These are phyloP conservation scores for Aspergillus persii DNA, from an alignment of 2,329 filamentous ascomycete species.

Conservation along the genomic window DNA sequence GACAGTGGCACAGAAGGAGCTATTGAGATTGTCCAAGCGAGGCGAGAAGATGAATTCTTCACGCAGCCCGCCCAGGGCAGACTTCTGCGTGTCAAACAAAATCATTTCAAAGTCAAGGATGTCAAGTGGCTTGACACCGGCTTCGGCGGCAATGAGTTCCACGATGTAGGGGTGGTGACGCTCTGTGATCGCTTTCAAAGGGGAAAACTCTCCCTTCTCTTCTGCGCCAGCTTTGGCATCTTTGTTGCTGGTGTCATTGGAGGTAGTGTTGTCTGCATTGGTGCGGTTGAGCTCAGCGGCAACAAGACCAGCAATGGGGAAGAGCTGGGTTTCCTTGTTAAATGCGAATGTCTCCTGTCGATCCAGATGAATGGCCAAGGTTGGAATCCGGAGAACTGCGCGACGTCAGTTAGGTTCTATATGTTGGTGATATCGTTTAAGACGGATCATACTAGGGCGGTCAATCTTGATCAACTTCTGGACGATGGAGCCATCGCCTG, in stretches of 20 bases:
- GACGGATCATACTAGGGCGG: conserved; percentile 59
- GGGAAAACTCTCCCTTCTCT: conserved; percentile 63
- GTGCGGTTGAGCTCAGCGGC: conserved; percentile 83
- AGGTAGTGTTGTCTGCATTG: conserved; percentile 43
- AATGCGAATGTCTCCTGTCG: conserved; percentile 82
- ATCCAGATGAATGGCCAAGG: conserved; percentile 89
- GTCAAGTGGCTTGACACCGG: conserved; percentile 66
- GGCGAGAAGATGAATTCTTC: conserved; percentile 95
- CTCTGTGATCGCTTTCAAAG: conserved; percentile 72
- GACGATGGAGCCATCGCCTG: conserved; percentile 69
- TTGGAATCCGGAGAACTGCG: conserved; percentile 78
- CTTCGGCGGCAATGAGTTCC: conserved; percentile 77
- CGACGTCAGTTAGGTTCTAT: conserved; percentile 1
- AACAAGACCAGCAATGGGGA: conserved; percentile 86
- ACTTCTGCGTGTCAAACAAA: conserved; percentile 94
- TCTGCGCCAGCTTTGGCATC: conserved; percentile 18
- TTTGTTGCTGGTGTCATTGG: conserved; percentile 29
- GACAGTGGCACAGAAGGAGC: conserved; percentile 89
- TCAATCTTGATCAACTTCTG: conserved; percentile 89
- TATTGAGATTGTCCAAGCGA: conserved; percentile 92
- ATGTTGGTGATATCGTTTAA: background rate
- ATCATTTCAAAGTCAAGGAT: conserved; percentile 93
- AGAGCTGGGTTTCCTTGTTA: conserved; percentile 95
- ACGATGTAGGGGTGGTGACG: conserved; percentile 88
- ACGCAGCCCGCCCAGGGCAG: conserved; percentile 82